Conservation (phyloP, 306 rosid species). For the Prunus padus region DNA sequence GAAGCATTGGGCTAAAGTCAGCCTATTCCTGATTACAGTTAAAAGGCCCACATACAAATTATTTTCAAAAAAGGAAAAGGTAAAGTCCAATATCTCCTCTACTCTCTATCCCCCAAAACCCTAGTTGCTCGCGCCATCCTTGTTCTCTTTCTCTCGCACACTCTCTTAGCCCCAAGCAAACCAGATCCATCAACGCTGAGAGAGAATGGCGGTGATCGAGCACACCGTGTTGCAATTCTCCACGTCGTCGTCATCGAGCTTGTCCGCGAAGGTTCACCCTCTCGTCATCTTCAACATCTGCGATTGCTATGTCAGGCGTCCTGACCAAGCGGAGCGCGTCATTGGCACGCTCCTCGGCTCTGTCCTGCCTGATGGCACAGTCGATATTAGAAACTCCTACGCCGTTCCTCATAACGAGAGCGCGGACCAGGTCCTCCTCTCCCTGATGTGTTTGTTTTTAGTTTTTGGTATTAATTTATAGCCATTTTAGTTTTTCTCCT, state of each 20-base stretch:
- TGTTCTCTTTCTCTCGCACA: not conserved
- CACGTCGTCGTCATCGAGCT: constrained; percentile 51
- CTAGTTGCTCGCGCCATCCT: constrained; percentile 20
- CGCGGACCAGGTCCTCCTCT: constrained; percentile 59
- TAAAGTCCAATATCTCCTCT: not conserved
- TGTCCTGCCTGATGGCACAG: constrained; percentile 70
- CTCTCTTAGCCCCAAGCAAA: constrained; percentile 10
- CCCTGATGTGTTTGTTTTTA: not conserved
- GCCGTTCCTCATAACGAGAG: constrained; percentile 94
- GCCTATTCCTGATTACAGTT: not conserved
- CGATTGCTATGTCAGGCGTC: constrained; percentile 85
- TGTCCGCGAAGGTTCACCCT: constrained; percentile 79
- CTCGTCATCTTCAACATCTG: constrained; percentile 83
- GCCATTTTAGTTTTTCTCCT: not conserved
- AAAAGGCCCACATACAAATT: not conserved
- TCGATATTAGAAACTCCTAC: constrained; percentile 81
- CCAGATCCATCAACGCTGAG: constrained; percentile 33
- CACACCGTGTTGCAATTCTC: constrained; percentile 69
- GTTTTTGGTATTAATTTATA: too few relatives aligned
- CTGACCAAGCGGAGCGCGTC: constrained; percentile 90
- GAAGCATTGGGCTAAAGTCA: not conserved
- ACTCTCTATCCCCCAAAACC: constrained; percentile 16
- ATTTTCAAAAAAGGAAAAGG: not conserved
- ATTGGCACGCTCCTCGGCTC: constrained; percentile 94
- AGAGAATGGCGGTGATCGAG: constrained; percentile 67